Conservation (phyloP, 2,329 filamentous ascomycete species). For the Colletotrichum karsti region DNA sequence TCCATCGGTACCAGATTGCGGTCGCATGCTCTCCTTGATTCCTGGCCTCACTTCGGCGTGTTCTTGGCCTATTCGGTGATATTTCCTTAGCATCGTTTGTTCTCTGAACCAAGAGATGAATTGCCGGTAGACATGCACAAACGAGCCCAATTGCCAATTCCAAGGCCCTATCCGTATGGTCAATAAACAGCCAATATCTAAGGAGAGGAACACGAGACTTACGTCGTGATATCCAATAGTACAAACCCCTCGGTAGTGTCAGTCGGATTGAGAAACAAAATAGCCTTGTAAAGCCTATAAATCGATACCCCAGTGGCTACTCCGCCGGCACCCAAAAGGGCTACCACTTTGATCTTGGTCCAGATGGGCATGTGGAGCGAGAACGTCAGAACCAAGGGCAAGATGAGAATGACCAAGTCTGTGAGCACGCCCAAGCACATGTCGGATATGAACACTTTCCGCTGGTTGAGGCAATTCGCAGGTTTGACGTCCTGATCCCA, state of each 20-base stretch:
- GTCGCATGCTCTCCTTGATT: not conserved
- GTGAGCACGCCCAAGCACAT: slow-evolving; percentile 39
- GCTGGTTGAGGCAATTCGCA: slow-evolving; percentile 33
- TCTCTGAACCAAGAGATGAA: not conserved
- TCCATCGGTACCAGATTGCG: too few relatives aligned
- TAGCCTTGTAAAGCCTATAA: slow-evolving; percentile 31
- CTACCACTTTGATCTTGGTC: slow-evolving; percentile 41
- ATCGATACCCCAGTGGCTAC: slow-evolving; percentile 35
- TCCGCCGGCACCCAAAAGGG: slow-evolving; percentile 39
- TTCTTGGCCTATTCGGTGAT: not conserved
- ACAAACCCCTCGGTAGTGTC: not conserved
- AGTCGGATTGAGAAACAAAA: not conserved
- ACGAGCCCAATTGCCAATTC: not conserved
- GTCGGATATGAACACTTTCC: slow-evolving; percentile 41
- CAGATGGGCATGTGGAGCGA: slow-evolving; percentile 33
- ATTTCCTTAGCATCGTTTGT: not conserved
- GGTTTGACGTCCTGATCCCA: slow-evolving; percentile 32
- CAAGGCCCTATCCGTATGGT: not conserved
- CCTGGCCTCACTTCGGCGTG: not conserved
- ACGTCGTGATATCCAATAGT: slow-evolving; percentile 6
- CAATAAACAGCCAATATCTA: not conserved
- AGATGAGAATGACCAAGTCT: slow-evolving; percentile 41
- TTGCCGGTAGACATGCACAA: not conserved
- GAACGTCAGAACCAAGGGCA: slow-evolving; percentile 41
- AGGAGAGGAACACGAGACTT: not conserved